Evolutionary conservation across 805 yeast species (phyloP).

Genomic region (Zygoascus flipseniorum): DNA sequence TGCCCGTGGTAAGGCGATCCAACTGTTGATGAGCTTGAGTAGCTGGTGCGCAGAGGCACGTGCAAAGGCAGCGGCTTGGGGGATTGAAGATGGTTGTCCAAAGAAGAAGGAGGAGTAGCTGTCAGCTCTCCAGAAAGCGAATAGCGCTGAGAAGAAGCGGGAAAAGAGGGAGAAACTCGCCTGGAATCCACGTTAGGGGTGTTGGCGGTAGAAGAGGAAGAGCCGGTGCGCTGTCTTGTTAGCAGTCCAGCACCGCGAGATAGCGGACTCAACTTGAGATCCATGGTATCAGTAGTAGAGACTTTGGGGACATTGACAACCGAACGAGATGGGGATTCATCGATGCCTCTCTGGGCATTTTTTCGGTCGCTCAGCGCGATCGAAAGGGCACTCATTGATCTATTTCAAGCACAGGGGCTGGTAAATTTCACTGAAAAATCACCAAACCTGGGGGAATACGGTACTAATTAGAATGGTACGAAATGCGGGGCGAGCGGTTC

Average conservation of each 20-base stretch:
- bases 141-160: not conserved
- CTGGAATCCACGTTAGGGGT: not conserved
- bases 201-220: not conserved
- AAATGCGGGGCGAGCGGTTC: too few species aligned
- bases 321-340: not conserved
- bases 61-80: not conserved
- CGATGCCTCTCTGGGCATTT: not conserved
- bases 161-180: not conserved
- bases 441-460: too few species aligned
- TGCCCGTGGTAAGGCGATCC: not conserved
- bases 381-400: not conserved
- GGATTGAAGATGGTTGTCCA: not conserved
- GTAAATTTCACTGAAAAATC: too few species aligned
- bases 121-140: not conserved
- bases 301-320: not conserved
- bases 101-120: not conserved
- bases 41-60: not conserved
- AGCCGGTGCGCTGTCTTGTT: not conserved
- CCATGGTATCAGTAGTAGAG: conserved; percentile 1
- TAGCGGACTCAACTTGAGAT: not conserved
- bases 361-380: not conserved
- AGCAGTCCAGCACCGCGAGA: not conserved
- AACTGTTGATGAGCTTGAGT: not conserved
- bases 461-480: too few species aligned
- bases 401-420: too few species aligned